Evolutionary conservation across 2,329 filamentous ascomycete species (phyloP).

Genomic region (Botrytis galanthina): DNA sequence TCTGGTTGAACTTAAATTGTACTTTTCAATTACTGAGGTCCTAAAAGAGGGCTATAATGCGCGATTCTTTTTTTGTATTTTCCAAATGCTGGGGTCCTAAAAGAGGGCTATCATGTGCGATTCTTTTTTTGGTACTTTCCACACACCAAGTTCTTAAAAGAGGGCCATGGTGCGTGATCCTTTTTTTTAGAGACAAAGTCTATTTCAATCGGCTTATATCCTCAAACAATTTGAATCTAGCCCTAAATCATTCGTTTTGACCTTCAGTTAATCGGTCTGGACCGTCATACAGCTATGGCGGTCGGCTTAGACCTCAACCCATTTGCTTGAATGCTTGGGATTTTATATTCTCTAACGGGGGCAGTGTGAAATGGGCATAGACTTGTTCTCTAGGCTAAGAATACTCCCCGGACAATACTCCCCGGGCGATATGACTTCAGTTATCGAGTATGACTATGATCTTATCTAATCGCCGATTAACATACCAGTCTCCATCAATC

Average conservation of each 20-base stretch:
- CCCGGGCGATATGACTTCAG: neutral
- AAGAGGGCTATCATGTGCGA: neutral
- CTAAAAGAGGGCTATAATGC: too few species aligned
- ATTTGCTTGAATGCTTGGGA: neutral
- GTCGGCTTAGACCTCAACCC: neutral
- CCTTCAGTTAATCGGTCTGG: neutral
- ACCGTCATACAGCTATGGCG: neutral
- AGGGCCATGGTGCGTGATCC: neutral
- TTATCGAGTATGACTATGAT: neutral
- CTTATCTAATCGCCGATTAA: conserved; percentile 12
- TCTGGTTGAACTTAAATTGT: neutral
- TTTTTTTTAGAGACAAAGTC: neutral
- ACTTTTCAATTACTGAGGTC: too few species aligned
- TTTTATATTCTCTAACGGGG: too few species aligned
- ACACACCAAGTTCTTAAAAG: neutral
- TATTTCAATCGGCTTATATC: neutral
- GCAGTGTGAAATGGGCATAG: neutral
- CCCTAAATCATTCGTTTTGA: neutral
- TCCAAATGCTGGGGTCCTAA: neutral
- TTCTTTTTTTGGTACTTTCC: neutral
- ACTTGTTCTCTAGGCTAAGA: neutral
- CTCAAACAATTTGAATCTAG: neutral
- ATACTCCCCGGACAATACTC: neutral
- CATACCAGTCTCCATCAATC: neutral
- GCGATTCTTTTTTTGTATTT: neutral